Conservation (phyloP, 2,329 filamentous ascomycete genomes). For the Trichoderma sp. region DNA sequence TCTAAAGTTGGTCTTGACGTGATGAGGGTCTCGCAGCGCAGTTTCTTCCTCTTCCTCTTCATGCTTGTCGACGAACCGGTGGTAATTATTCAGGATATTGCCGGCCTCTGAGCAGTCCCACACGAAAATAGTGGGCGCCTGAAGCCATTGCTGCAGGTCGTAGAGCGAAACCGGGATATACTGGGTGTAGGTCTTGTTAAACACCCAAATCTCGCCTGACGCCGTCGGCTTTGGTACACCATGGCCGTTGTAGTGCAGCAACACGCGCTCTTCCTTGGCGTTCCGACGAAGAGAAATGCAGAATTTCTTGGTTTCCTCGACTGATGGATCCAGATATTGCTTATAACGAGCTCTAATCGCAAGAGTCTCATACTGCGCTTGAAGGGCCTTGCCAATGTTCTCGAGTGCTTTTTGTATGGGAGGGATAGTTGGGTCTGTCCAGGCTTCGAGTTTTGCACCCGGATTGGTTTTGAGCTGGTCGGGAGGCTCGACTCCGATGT, state of each 20-base stretch:
- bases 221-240: slow-evolving; percentile 94
- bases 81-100: slow-evolving; percentile 93
- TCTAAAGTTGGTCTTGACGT: slow-evolving; percentile 71
- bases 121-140: slow-evolving; percentile 92
- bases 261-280: slow-evolving; percentile 90
- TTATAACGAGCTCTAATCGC: slow-evolving; percentile 97
- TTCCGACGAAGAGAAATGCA: slow-evolving; percentile 86
- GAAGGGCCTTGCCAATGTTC: slow-evolving; percentile 93
- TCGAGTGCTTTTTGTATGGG: slow-evolving; percentile 84
- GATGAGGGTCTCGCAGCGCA: slow-evolving; percentile 74
- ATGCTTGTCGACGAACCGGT: slow-evolving; percentile 92
- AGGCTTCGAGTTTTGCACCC: slow-evolving; percentile 91
- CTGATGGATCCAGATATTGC: slow-evolving; percentile 92
- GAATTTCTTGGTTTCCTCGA: slow-evolving; percentile 97
- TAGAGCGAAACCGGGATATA: slow-evolving; percentile 97
- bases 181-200: slow-evolving; percentile 98
- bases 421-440: slow-evolving; percentile 86
- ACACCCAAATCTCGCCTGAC: slow-evolving; percentile 98
- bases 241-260: slow-evolving; percentile 99
- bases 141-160: slow-evolving; percentile 93
- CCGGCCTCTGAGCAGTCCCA: slow-evolving; percentile 98
- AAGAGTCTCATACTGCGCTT: slow-evolving; percentile 93
- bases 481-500: slow-evolving; percentile 95
- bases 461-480: slow-evolving; percentile 96
- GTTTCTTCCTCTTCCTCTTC: slow-evolving; percentile 83